Conservation (phyloP, 306 rosid genomes). For the Corylus heterophylla region DNA sequence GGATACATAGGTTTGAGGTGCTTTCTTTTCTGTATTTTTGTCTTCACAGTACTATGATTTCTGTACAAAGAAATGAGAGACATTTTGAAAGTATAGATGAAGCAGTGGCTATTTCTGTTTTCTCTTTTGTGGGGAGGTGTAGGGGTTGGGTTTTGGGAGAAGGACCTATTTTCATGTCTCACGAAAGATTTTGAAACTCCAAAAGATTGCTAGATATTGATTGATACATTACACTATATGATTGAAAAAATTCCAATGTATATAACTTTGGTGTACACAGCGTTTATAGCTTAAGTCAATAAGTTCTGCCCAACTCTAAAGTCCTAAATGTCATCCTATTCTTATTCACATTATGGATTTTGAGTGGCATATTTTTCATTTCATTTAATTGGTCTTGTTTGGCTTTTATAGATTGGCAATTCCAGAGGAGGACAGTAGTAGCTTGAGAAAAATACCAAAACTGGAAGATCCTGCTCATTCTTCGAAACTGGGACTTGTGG, state of each 20-base stretch:
- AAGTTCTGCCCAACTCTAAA: background rate
- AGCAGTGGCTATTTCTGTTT: background rate
- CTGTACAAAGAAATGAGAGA: background rate
- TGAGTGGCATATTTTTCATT: background rate
- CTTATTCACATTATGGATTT: background rate
- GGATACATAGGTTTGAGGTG: background rate
- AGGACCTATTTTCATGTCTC: background rate
- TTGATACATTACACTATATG: background rate
- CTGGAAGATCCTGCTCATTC: slow-evolving; percentile 70
- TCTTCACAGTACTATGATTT: background rate
- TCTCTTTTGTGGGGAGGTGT: background rate
- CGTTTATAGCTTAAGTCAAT: background rate
- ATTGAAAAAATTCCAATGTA: background rate
- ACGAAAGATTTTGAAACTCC: background rate
- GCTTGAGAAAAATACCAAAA: slow-evolving; percentile 76
- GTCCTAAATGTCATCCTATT: slow-evolving; percentile 5
- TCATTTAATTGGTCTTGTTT: slow-evolving; percentile 16
- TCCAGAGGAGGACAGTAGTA: slow-evolving; percentile 67
- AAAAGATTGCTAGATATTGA: background rate
- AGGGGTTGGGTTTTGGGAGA: background rate
- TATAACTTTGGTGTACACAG: background rate
- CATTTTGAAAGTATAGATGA: background rate
- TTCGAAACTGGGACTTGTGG: slow-evolving; percentile 74
- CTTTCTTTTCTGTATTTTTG: background rate
- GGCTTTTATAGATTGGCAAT: slow-evolving; percentile 61